phyloP scores from a whole-genome alignment of 1,284 basidiomycete species.

The Stereum hirsutum region DNA sequence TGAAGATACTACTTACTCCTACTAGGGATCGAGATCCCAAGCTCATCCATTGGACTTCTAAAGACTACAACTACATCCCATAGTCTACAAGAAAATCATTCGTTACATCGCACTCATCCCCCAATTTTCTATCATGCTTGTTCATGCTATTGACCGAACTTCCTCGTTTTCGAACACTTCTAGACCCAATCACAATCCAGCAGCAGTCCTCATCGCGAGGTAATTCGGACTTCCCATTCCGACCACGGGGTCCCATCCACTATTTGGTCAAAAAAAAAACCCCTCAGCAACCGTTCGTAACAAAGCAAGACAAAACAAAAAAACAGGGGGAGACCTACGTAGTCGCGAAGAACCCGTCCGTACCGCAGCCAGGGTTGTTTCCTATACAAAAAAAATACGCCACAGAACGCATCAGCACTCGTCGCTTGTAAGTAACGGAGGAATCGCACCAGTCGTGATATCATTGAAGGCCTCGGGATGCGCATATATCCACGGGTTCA shows the following conservation, averaged over 20 bases:
- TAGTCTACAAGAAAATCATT: too few species aligned
- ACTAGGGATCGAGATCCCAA: too few species aligned
- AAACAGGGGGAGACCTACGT: constrained; percentile 28
- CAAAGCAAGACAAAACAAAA: constrained; percentile 4
- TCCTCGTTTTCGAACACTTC: too few species aligned
- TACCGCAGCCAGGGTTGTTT: constrained; percentile 6
- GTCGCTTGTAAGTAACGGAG: neutral
- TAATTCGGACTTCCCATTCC: constrained; percentile 5
- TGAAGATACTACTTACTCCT: too few species aligned
- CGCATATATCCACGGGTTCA: constrained; percentile 36
- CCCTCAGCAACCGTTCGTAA: neutral
- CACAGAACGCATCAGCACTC: neutral
- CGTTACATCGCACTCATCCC: too few species aligned
- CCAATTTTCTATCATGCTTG: too few species aligned
- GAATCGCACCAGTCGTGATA: constrained; percentile 5
- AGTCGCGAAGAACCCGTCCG: constrained; percentile 5
- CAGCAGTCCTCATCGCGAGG: neutral
- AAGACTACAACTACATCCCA: too few species aligned
- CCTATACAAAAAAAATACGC: neutral
- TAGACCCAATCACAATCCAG: neutral
- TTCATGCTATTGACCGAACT: too few species aligned
- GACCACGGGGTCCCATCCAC: neutral
- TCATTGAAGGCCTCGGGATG: constrained; percentile 1
- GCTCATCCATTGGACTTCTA: too few species aligned
- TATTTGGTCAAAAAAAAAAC: too few species aligned